phyloP scores from a whole-genome alignment of 2,329 filamentous ascomycete genomes.

The Colletotrichum sp. region DNA sequence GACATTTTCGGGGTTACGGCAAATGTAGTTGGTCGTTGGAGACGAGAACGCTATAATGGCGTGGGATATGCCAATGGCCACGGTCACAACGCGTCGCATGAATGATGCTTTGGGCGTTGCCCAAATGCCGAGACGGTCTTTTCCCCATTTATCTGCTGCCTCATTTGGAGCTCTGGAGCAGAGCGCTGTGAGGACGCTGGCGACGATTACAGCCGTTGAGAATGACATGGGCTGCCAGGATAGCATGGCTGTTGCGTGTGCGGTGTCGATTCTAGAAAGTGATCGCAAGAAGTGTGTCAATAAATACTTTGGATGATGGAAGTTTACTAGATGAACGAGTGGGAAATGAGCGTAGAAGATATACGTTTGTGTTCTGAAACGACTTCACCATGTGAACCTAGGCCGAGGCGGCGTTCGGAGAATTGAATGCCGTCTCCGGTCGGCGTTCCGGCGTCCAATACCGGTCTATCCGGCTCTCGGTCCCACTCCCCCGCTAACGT shows the following conservation, averaged over 20 bases:
- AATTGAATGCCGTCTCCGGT: not conserved
- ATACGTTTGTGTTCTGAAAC: not conserved
- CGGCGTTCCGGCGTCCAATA: not conserved
- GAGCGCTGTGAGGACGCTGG: not conserved
- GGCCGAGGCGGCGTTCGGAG: not conserved
- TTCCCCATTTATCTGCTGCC: accelerated
- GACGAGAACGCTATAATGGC: not conserved
- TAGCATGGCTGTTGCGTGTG: not conserved
- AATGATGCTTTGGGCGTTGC: not conserved
- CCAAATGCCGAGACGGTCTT: not conserved
- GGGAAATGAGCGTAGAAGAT: not conserved
- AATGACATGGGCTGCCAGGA: not conserved
- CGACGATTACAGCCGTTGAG: not conserved
- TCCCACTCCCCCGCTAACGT: not conserved
- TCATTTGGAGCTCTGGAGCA: not conserved
- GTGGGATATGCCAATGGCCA: not conserved
- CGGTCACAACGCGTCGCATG: not conserved
- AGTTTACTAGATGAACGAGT: not conserved
- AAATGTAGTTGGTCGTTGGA: not conserved
- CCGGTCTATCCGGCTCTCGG: not conserved
- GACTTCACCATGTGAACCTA: not conserved
- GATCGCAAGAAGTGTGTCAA: accelerated
- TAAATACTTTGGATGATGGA: not conserved
- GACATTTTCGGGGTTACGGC: not conserved
- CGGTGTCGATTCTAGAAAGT: not conserved